These are phyloP conservation scores for Rhytidiadelphus loreus DNA, from an alignment of 225 moss, liverwort and hornwort species.

Conservation along the genomic window DNA sequence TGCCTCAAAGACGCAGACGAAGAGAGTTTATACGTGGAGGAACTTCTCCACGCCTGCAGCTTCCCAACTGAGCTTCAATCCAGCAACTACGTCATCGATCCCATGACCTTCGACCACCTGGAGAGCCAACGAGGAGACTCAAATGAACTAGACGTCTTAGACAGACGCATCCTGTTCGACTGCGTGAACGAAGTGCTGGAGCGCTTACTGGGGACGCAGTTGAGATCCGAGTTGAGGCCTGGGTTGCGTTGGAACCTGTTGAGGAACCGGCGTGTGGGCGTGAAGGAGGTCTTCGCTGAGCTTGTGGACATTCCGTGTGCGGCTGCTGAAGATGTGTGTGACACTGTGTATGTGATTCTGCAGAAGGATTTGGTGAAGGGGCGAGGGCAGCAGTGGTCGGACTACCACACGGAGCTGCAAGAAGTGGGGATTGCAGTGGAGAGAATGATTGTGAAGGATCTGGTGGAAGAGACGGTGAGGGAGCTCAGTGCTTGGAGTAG, in stretches of 20 bases:
- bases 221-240: neutral
- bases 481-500: neutral
- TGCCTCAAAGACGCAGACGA: slow-evolving; percentile 26
- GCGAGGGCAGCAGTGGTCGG: slow-evolving; percentile 50
- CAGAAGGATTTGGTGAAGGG: slow-evolving; percentile 57
- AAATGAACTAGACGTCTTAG: neutral
- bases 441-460: slow-evolving; percentile 75
- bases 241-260: neutral
- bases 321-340: slow-evolving; percentile 55
- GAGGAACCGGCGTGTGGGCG: slow-evolving; percentile 38
- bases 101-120: slow-evolving; percentile 19
- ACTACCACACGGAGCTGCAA: slow-evolving; percentile 37
- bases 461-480: slow-evolving; percentile 62
- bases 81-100: slow-evolving; percentile 22
- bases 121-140: slow-evolving; percentile 6
- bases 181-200: slow-evolving; percentile 41
- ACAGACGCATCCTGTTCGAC: slow-evolving; percentile 37
- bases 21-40: slow-evolving; percentile 31
- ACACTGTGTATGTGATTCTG: slow-evolving; percentile 60
- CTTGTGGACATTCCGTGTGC: slow-evolving; percentile 45
- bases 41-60: slow-evolving; percentile 20
- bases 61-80: neutral
- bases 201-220: slow-evolving; percentile 3
- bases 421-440: slow-evolving; percentile 61
- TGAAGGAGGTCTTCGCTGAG: slow-evolving; percentile 49